phyloP scores from a whole-genome alignment of 495 filamentous ascomycete species.

The Tuber borchii region DNA sequence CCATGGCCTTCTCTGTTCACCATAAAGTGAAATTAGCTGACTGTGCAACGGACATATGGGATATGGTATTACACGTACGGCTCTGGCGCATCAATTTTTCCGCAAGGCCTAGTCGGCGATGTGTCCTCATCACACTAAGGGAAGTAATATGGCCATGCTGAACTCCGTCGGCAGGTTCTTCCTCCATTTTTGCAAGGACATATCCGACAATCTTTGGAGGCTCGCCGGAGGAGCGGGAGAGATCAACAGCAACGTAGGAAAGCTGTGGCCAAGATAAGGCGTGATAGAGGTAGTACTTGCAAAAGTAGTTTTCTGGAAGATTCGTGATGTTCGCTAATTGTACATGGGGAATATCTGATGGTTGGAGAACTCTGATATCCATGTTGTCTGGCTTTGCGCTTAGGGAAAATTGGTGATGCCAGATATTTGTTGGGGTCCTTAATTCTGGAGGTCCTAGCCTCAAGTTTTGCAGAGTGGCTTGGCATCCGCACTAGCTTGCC shows the following conservation, averaged over 20 bases:
- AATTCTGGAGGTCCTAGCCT: neutral
- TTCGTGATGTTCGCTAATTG: conserved; percentile 99
- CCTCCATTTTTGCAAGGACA: conserved; percentile 98
- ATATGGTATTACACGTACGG: conserved; percentile 56
- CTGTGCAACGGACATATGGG: conserved; percentile 10
- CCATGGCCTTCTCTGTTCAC: conserved; percentile 80
- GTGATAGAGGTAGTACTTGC: conserved; percentile 99
- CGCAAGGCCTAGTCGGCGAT: conserved; percentile 80
- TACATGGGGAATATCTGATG: conserved; percentile 83
- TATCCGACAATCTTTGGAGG: conserved; percentile 98
- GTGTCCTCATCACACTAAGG: conserved; percentile 92
- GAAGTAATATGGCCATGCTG: conserved; percentile 95
- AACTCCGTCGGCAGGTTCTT: conserved; percentile 84
- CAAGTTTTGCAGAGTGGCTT: neutral
- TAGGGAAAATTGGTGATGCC: neutral
- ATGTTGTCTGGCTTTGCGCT: conserved; percentile 45
- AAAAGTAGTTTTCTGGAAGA: conserved; percentile 98
- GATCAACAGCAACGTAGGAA: conserved; percentile 90
- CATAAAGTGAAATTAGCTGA: neutral
- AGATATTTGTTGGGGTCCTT: neutral
- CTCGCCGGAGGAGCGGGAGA: conserved; percentile 67
- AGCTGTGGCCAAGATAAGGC: conserved; percentile 96
- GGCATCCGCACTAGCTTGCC: neutral
- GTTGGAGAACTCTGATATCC: conserved; percentile 69
- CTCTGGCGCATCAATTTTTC: conserved; percentile 95